phyloP scores from a whole-genome alignment of 2,329 filamentous ascomycete species.

The Phyllosticta citrichinensis region DNA sequence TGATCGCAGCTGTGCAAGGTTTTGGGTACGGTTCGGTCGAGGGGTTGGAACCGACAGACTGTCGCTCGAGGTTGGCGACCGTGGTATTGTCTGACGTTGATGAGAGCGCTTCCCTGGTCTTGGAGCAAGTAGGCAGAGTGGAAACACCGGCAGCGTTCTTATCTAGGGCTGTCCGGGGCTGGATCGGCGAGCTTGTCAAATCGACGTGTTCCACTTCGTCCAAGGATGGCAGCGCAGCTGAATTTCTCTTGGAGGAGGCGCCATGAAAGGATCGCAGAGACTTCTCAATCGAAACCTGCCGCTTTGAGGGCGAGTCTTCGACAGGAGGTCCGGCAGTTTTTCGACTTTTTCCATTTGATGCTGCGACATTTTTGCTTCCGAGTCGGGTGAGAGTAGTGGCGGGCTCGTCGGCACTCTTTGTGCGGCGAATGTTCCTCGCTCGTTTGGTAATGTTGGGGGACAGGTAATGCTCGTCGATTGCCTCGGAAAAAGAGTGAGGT shows the following conservation, averaged over 20 bases:
- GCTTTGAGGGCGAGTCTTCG: not conserved
- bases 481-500: not conserved
- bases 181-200: slow-evolving; percentile 2
- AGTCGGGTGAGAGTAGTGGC: not conserved
- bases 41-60: not conserved
- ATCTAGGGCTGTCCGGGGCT: not conserved
- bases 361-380: not conserved
- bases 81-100: not conserved
- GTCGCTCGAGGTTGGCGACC: not conserved
- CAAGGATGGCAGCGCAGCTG: not conserved
- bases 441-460: slow-evolving; percentile 7
- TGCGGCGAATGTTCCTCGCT: not conserved
- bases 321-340: not conserved
- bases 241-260: not conserved
- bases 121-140: not conserved
- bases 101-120: not conserved
- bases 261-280: not conserved
- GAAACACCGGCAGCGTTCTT: not conserved
- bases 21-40: not conserved
- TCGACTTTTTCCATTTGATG: not conserved
- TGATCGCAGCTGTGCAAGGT: not conserved
- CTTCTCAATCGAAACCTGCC: slow-evolving; percentile 1
- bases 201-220: slow-evolving; percentile 10
- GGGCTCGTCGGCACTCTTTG: not conserved
- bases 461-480: slow-evolving; percentile 1